Conservation (phyloP, 495 filamentous ascomycete genomes). For the Polyplosphaeria fusca region DNA sequence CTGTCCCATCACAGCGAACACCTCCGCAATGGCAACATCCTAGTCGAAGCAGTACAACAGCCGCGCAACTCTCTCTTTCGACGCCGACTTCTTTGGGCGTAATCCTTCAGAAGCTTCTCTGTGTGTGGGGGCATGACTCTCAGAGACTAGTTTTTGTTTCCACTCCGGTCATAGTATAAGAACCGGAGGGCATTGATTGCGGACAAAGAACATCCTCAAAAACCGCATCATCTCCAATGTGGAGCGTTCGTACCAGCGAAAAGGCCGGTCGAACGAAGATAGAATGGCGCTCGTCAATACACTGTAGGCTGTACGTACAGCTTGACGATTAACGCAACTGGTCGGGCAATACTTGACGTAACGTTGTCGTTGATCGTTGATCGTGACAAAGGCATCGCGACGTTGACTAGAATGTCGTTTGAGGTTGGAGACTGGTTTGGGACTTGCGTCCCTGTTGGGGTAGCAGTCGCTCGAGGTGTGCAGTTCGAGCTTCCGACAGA, state of each 20-base stretch:
- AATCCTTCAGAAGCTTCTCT: slow-evolving; percentile 42
- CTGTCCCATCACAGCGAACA: slow-evolving; percentile 6
- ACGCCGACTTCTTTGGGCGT: slow-evolving; percentile 26
- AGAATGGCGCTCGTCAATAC: slow-evolving; percentile 40
- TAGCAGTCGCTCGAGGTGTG: not conserved
- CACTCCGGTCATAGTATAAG: slow-evolving; percentile 28
- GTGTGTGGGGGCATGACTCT: slow-evolving; percentile 54
- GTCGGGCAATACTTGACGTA: slow-evolving; percentile 35
- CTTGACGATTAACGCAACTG: slow-evolving; percentile 43
- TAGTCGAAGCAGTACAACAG: slow-evolving; percentile 42
- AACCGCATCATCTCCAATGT: slow-evolving; percentile 37
- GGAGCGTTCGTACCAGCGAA: slow-evolving; percentile 12
- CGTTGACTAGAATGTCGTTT: slow-evolving; percentile 3
- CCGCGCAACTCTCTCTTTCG: slow-evolving; percentile 42
- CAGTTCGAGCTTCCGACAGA: slow-evolving; percentile 1
- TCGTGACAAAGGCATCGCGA: slow-evolving; percentile 34
- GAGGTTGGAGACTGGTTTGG: slow-evolving; percentile 36
- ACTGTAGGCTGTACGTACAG: slow-evolving; percentile 27
- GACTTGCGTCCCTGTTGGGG: slow-evolving; percentile 33
- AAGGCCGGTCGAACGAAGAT: slow-evolving; percentile 13
- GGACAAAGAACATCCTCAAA: slow-evolving; percentile 47
- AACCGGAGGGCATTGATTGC: slow-evolving; percentile 30
- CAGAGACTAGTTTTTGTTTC: slow-evolving; percentile 45
- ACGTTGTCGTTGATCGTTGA: slow-evolving; percentile 25
- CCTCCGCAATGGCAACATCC: slow-evolving; percentile 31